Conservation (phyloP, 2,329 filamentous ascomycete genomes). For the Ascosphaera acerosa region DNA sequence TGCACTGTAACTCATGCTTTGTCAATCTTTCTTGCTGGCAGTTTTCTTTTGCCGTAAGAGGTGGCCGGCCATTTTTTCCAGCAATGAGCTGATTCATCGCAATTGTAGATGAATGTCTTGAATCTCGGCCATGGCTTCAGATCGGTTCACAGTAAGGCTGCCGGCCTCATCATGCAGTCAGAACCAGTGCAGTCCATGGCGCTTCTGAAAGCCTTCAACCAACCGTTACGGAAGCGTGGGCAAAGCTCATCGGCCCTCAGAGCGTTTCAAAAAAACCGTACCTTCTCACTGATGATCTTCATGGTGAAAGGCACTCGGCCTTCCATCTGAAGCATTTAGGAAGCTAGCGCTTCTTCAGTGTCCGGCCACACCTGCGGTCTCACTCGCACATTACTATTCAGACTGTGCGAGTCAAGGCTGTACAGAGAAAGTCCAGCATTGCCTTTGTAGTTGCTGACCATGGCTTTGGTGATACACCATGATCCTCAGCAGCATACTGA, state of each 20-base stretch:
- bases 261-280: not conserved
- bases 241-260: not conserved
- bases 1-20: not conserved
- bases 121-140: not conserved
- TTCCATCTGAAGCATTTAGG: not conserved
- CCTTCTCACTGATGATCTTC: not conserved
- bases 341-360: not conserved
- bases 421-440: too few relatives aligned
- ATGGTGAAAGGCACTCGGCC: not conserved
- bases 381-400: too few relatives aligned
- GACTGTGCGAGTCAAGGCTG: too few relatives aligned
- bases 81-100: not conserved
- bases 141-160: not conserved
- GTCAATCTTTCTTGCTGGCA: not conserved
- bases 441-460: too few relatives aligned
- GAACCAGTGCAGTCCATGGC: not conserved
- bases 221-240: not conserved
- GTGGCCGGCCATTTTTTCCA: not conserved
- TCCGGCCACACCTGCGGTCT: too few relatives aligned
- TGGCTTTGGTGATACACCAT: too few relatives aligned
- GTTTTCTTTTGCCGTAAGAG: not conserved
- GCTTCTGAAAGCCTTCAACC: not conserved
- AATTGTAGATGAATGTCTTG: not conserved
- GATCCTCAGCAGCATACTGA: too few relatives aligned
- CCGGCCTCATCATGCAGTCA: not conserved